These are phyloP conservation scores for Coniferiporia weirii DNA, from an alignment of 1,284 basidiomycete genomes.

Conservation along the genomic window DNA sequence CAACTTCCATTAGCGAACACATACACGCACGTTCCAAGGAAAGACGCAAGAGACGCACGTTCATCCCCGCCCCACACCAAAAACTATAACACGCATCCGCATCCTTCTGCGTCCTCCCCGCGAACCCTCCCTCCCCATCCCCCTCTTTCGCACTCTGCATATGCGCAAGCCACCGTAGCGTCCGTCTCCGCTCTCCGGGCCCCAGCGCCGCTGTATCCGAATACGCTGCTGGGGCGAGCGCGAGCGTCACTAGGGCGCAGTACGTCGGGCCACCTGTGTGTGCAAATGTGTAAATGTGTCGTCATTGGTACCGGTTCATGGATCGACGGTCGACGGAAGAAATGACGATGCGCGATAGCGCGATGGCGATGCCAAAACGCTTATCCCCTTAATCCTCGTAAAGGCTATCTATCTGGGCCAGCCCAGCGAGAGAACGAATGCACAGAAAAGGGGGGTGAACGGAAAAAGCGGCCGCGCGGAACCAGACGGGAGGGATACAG, in stretches of 20 bases:
- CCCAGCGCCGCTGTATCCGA: conserved; percentile 31
- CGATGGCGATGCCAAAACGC: not conserved
- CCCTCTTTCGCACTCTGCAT: conserved; percentile 51
- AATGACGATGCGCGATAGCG: no score
- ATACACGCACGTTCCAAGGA: not conserved
- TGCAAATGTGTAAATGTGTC: no score
- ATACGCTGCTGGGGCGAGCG: conserved; percentile 40
- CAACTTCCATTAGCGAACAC: no score
- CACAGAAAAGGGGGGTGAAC: not conserved
- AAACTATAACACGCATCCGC: conserved; percentile 94
- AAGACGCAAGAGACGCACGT: conserved; percentile 40
- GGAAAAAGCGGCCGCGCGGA: no score
- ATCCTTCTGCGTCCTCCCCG: conserved; percentile 80
- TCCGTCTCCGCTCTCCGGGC: conserved; percentile 40
- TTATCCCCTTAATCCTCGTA: not conserved
- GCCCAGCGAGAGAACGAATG: not conserved
- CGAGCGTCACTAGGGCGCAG: conserved; percentile 77
- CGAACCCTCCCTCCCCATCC: conserved; percentile 84
- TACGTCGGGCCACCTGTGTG: conserved; percentile 88
- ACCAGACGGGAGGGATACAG: no score
- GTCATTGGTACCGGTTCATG: no score
- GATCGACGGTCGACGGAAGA: conserved; percentile 17
- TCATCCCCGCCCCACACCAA: conserved; percentile 81
- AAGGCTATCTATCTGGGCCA: not conserved
- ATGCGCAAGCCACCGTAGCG: conserved; percentile 73